Percentiles rank a stretch among this genome's conserved stretches.
phyloP scores from a whole-genome alignment of 192 early-diverging fungal genomes.

The Coemansia sp. region DNA sequence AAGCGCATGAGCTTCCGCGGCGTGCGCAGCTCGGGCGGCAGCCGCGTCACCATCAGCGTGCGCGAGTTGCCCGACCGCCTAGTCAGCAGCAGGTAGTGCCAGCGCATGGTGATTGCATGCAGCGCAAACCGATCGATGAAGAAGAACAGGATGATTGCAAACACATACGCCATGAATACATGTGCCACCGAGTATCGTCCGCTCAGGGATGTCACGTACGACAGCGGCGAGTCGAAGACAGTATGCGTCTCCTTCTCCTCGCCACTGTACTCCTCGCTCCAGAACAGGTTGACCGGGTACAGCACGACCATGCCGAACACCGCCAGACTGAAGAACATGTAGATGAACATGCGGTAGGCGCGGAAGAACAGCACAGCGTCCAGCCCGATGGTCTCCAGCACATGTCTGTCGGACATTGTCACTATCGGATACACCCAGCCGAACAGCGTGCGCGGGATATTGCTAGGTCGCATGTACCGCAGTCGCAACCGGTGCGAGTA shows the following conservation, averaged over 20 bases:
- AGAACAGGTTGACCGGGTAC: conserved; percentile 46
- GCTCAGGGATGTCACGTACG: conserved; percentile 21
- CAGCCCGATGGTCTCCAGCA: conserved; percentile 54
- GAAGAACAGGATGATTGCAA: conserved; percentile 47
- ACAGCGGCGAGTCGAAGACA: conserved; percentile 47
- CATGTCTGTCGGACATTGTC: conserved; percentile 52
- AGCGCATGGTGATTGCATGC: conserved; percentile 52
- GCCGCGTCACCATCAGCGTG: conserved; percentile 67
- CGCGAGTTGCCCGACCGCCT: conserved; percentile 54
- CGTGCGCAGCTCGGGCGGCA: conserved; percentile 62
- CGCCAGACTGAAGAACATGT: conserved; percentile 44
- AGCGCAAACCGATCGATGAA: conserved; percentile 53
- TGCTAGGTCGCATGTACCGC: conserved; percentile 47
- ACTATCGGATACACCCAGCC: conserved; percentile 52
- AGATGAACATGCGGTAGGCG: conserved; percentile 52
- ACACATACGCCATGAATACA: conserved; percentile 43
- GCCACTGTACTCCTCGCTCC: conserved; percentile 27
- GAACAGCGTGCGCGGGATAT: conserved; percentile 46
- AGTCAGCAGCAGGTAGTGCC: conserved; percentile 55
- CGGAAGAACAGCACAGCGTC: conserved; percentile 51
- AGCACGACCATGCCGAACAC: conserved; percentile 41
- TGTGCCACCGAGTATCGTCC: conserved; percentile 37
- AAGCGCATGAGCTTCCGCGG: conserved; percentile 58
- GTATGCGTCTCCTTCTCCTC: conserved; percentile 22
- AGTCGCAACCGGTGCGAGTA: conserved; percentile 55